Evolutionary conservation across 192 early-diverging fungal species (phyloP).

Genomic region (Powellomyces hirtus): DNA sequence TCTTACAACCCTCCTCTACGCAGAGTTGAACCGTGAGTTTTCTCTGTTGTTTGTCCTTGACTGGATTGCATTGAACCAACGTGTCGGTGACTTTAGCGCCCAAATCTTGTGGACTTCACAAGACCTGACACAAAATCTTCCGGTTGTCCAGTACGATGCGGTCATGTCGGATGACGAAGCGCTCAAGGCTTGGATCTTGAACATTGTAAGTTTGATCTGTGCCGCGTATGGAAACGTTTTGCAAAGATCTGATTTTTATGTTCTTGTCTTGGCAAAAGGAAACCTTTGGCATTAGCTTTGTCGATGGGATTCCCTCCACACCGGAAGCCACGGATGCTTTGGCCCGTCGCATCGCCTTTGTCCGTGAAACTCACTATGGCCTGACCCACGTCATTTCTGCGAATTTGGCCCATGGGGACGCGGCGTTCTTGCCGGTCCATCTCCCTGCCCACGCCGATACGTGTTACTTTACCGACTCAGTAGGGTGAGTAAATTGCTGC

Average conservation of each 20-base stretch:
- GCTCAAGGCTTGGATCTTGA: constrained; percentile 59
- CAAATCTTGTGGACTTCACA: background rate
- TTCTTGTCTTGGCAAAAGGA: background rate
- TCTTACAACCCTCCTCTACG: background rate
- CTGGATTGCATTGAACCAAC: background rate
- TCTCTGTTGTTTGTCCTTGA: background rate
- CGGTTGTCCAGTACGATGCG: constrained; percentile 49
- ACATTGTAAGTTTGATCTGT: constrained; percentile 55
- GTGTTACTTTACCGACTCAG: constrained; percentile 79
- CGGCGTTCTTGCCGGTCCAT: constrained; percentile 68
- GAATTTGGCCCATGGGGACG: constrained; percentile 72
- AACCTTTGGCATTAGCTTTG: background rate
- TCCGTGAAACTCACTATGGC: constrained; percentile 75
- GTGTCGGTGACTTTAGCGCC: background rate
- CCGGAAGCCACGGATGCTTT: constrained; percentile 55
- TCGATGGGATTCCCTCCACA: constrained; percentile 3
- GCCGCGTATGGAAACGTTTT: too few relatives aligned
- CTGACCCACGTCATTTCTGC: constrained; percentile 43
- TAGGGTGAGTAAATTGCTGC: constrained; percentile 56
- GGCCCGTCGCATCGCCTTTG: constrained; percentile 61
- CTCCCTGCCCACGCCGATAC: constrained; percentile 77
- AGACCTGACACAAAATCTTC: constrained; percentile 35
- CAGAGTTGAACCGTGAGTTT: background rate
- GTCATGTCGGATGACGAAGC: constrained; percentile 66
- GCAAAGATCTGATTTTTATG: too few relatives aligned